Percentiles rank a stretch among this genome's conserved stretches.
Evolutionary conservation across 441 rosid species (phyloP).

Genomic region (Croton setiger): DNA sequence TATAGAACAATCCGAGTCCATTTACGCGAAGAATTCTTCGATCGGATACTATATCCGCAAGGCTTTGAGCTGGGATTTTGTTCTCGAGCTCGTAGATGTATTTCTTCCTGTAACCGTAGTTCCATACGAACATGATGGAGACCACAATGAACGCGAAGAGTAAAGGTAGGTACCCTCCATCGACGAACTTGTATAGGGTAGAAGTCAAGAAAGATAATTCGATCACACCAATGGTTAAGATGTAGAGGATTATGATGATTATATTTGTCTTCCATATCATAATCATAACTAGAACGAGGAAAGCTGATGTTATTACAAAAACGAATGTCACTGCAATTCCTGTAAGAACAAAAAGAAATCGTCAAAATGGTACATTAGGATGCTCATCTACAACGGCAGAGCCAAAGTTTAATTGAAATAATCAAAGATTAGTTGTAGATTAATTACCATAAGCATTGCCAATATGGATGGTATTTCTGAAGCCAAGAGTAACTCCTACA

Average conservation of each 20-base stretch:
- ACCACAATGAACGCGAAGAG: constrained; percentile 15
- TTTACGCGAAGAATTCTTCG: constrained; percentile 9
- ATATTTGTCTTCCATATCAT: constrained; percentile 34
- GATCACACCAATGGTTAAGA: constrained; percentile 16
- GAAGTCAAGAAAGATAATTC: constrained; percentile 24
- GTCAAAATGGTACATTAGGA: too few relatives aligned
- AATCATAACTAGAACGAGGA: constrained; percentile 26
- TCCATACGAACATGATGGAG: constrained; percentile 27
- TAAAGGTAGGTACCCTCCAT: constrained; percentile 34
- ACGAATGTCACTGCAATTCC: constrained; percentile 35
- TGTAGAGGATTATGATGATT: constrained; percentile 14
- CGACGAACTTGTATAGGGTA: constrained; percentile 23
- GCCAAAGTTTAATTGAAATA: too few relatives aligned
- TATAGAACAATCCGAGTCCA: constrained; percentile 28
- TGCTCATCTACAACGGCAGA: too few relatives aligned
- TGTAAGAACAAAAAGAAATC: constrained; percentile 13
- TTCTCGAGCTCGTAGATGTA: constrained; percentile 28
- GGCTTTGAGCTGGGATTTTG: constrained; percentile 14
- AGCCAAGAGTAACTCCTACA: constrained; percentile 30
- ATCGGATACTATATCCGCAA: constrained; percentile 11
- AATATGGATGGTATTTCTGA: constrained; percentile 29
- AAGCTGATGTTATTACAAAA: constrained; percentile 24
- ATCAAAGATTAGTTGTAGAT: not conserved
- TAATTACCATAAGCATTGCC: constrained; percentile 39
- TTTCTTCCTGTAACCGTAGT: constrained; percentile 24